These are phyloP conservation scores for Pleurotus salmoneostramineus DNA, from an alignment of 768 basidiomycete species.

Conservation along the genomic window DNA sequence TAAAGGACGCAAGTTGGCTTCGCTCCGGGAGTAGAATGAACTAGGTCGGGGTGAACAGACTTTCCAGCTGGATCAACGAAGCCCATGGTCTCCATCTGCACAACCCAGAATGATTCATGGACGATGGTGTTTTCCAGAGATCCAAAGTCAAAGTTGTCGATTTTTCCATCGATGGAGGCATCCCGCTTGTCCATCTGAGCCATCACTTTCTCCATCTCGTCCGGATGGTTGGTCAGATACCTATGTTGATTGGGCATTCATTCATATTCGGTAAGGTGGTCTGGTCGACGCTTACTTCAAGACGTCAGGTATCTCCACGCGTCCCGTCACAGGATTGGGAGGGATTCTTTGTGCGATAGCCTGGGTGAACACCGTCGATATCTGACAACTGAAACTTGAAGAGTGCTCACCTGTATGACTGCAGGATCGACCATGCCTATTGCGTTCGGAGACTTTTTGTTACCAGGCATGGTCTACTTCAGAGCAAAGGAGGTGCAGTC, in stretches of 20 bases:
- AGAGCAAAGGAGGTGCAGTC: too few relatives aligned
- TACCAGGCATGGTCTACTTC: too few relatives aligned
- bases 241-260: conserved; percentile 8
- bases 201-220: conserved; percentile 18
- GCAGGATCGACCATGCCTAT: too few relatives aligned
- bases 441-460: too few relatives aligned
- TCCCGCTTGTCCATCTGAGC: conserved; percentile 5
- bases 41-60: conserved; percentile 12
- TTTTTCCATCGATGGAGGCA: conserved; percentile 10
- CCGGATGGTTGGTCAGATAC: conserved; percentile 20
- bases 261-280: background rate
- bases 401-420: too few relatives aligned
- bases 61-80: conserved; percentile 17
- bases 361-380: background rate
- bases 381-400: background rate
- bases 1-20: conserved; percentile 21
- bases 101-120: conserved; percentile 26
- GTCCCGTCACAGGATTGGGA: conserved; percentile 17
- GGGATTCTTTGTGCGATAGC: conserved; percentile 15
- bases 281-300: conserved; percentile 13
- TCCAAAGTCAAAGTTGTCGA: conserved; percentile 18
- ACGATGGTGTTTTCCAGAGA: conserved; percentile 19
- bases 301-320: conserved; percentile 18
- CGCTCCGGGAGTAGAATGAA: conserved; percentile 13
- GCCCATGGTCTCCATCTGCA: conserved; percentile 25